Percentiles rank a stretch among this genome's conserved stretches.
Conservation (phyloP, 768 basidiomycete genomes). For the Coprinopsis marcescibilis region DNA sequence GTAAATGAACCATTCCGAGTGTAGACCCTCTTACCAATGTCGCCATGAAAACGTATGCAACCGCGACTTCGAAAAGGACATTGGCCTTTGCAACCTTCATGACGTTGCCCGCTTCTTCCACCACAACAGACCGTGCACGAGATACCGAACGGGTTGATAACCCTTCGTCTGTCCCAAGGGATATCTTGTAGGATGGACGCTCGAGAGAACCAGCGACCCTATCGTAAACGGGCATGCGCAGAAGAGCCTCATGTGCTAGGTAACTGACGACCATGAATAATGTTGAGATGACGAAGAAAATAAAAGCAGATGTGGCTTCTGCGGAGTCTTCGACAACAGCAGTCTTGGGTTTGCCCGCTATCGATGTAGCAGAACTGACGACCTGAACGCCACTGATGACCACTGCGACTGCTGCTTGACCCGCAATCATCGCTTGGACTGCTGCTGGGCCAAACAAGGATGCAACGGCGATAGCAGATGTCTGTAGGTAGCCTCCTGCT, state of each 20-base stretch:
- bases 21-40: conserved; percentile 83
- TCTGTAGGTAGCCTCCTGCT: conserved; percentile 71
- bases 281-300: conserved; percentile 69
- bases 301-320: conserved; percentile 63
- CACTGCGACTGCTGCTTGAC: conserved; percentile 82
- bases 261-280: conserved; percentile 54
- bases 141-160: conserved; percentile 15
- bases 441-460: conserved; percentile 70
- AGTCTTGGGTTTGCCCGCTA: conserved; percentile 38
- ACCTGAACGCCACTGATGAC: conserved; percentile 76
- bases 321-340: conserved; percentile 38
- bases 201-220: conserved; percentile 46
- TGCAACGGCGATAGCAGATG: conserved; percentile 73
- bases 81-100: conserved; percentile 60
- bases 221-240: conserved; percentile 54
- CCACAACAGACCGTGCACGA: conserved; percentile 12
- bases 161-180: conserved; percentile 24
- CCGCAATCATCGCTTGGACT: conserved; percentile 74
- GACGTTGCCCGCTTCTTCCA: conserved; percentile 36
- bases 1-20: too few relatives aligned
- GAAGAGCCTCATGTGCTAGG: conserved; percentile 52
- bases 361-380: conserved; percentile 52
- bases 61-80: conserved; percentile 60
- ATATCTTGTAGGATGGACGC: conserved; percentile 20
- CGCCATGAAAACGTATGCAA: conserved; percentile 69